Base-by-base conservation (phyloP, 768 basidiomycete genomes). In the Artomyces pyxidatus region DNA sequence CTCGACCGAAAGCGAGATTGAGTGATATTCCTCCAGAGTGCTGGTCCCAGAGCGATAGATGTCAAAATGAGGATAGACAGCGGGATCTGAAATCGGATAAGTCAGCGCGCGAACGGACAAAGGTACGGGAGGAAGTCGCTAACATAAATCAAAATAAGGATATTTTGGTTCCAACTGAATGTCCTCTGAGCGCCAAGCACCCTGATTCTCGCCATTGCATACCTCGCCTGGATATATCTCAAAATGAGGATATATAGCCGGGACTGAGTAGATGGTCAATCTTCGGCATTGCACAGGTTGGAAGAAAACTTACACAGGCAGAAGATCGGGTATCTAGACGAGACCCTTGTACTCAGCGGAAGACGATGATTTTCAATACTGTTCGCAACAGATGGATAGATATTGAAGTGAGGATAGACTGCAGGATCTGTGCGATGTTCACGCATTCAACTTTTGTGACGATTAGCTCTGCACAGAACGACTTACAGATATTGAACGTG, bases 401-500 rank as follows among this genome's bases (percentile, higher is more conserved):
- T 45, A 37, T 63, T 58, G 41, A 65, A 61, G 14, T 52, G 28
- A 7, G 65, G 61, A 52, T 71, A 70, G 26, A 68, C 64, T 14
- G 68, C 55, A 17, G 71, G 69, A 61, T 75, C 73, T 75, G 42
- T 4, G 29, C 17, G 48, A 37, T 22, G 19, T 35, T 21, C 19
- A 35, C 14, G n/a, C 26, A 14, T n/a, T 28, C 35, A 37, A 21
- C 7, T 29, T 28, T 11, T 42, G 22, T 6, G 40, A 42, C 40
- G 1, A 23, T 16, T 16, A 25, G 40, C 11, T 42, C 25, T 30
- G 27, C 25, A 4, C 12, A 28, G 21, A 21, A 44, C 22, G 28
- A 23, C 39, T 41, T 16, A 45, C 35, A 21, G 48, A 46, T 45
- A 27, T 42, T 32, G 23, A 44, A 48, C 26, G 22, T 19, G 42